A percentile compares a stretch with the other conserved stretches of the same genome.
Evolutionary conservation across 345 rosid species (phyloP).

Genomic region (Ceriops tagal): DNA sequence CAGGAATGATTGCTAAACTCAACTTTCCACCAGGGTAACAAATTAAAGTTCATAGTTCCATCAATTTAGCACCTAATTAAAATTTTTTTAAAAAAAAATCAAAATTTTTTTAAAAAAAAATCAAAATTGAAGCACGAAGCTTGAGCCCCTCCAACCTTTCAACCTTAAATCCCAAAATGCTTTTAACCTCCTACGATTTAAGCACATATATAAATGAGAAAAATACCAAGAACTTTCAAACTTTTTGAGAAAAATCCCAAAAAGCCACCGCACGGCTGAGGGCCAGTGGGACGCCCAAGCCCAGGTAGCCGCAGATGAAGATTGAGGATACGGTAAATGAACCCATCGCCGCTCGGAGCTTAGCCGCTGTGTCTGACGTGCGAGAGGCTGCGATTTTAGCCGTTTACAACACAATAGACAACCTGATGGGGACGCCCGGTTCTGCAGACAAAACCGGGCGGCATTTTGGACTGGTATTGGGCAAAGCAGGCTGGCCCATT

Average conservation of each 20-base stretch:
- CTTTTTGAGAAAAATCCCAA: too few relatives aligned
- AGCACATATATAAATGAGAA: not conserved
- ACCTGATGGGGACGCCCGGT: too few relatives aligned
- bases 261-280: conserved; percentile 21
- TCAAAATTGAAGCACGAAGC: not conserved
- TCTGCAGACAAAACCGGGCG: too few relatives aligned
- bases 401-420: too few relatives aligned
- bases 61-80: not conserved
- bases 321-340: conserved; percentile 42
- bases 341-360: conserved; percentile 13
- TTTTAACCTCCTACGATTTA: not conserved
- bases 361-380: not conserved
- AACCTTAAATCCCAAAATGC: too few relatives aligned
- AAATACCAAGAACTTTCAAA: not conserved
- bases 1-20: not conserved
- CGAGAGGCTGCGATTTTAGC: too few relatives aligned
- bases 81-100: not conserved
- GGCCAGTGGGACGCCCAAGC: conserved; percentile 30
- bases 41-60: not conserved
- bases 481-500: too few relatives aligned
- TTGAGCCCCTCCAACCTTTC: not conserved
- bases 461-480: too few relatives aligned
- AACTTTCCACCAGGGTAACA: too few relatives aligned
- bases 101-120: not conserved
- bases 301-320: conserved; percentile 41